Evolutionary conservation across 768 basidiomycete species (phyloP).

Genomic region (Suillus bovinus): DNA sequence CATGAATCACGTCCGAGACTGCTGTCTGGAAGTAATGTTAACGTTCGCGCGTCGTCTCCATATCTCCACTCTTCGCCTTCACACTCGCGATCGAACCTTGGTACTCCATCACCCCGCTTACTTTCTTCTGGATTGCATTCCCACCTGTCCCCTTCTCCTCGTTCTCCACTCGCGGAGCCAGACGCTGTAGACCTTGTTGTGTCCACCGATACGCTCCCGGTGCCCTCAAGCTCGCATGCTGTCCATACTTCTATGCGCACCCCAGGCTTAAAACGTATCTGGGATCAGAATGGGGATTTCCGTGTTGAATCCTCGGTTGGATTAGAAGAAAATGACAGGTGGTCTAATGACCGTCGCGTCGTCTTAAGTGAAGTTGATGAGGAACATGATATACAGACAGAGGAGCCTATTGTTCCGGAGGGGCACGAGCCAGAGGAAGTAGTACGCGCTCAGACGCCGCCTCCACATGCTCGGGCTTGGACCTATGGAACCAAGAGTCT

Average conservation of each 20-base stretch:
- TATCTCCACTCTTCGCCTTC: slow-evolving; percentile 16
- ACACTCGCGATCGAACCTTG: slow-evolving; percentile 14
- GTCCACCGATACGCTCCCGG: slow-evolving; percentile 16
- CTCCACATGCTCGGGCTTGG: slow-evolving; percentile 15
- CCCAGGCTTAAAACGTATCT: slow-evolving; percentile 26
- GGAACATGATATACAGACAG: background rate
- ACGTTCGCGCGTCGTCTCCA: slow-evolving; percentile 15
- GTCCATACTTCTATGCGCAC: slow-evolving; percentile 19
- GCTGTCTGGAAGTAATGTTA: slow-evolving; percentile 9
- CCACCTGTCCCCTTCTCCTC: slow-evolving; percentile 13
- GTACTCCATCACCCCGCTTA: slow-evolving; percentile 10
- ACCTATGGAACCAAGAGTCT: slow-evolving; percentile 14
- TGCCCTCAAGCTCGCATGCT: slow-evolving; percentile 18
- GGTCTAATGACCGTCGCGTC: slow-evolving; percentile 5
- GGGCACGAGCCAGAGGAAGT: slow-evolving; percentile 10
- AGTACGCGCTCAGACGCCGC: slow-evolving; percentile 21
- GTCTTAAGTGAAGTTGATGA: slow-evolving; percentile 8
- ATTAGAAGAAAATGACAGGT: background rate
- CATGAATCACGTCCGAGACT: slow-evolving; percentile 11
- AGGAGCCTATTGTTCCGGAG: background rate
- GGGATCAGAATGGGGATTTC: slow-evolving; percentile 19
- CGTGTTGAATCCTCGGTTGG: too few relatives aligned
- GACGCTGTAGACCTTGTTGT: slow-evolving; percentile 92
- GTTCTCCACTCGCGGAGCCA: slow-evolving; percentile 31
- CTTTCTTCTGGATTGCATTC: background rate